These are phyloP conservation scores for Populus hybrid DNA, from an alignment of 441 rosid genomes.

Conservation along the genomic window DNA sequence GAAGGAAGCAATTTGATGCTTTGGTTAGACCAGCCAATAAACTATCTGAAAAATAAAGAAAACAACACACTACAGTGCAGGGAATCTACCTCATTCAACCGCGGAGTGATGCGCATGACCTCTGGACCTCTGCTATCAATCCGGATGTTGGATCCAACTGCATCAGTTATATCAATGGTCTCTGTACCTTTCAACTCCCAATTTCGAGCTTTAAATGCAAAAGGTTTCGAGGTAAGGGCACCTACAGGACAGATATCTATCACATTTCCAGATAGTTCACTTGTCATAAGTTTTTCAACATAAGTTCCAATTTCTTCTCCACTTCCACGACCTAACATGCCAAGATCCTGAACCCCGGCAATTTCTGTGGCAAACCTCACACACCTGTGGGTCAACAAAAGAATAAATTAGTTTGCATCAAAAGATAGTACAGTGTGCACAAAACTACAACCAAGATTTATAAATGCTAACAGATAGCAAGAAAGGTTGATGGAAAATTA, in stretches of 20 bases:
- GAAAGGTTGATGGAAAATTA: neutral
- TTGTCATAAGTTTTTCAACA: constrained; percentile 95
- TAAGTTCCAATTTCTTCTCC: constrained; percentile 99
- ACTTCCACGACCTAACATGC: constrained; percentile 96
- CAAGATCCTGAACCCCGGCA: constrained; percentile 98
- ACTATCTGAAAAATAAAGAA: neutral
- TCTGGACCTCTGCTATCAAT: constrained; percentile 98
- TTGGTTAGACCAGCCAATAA: constrained; percentile 4
- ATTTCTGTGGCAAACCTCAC: constrained; percentile 95
- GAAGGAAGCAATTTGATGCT: neutral
- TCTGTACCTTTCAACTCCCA: constrained; percentile 99
- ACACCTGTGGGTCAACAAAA: constrained; percentile 54
- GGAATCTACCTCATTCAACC: constrained; percentile 77
- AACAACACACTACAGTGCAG: neutral
- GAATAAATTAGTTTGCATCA: neutral
- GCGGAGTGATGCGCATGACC: constrained; percentile 86
- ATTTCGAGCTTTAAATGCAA: constrained; percentile 96
- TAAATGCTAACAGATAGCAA: neutral
- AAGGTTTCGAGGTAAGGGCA: constrained; percentile 95
- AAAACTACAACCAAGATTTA: neutral
- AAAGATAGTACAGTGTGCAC: neutral
- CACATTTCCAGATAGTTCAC: constrained; percentile 98
- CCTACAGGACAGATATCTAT: constrained; percentile 99
- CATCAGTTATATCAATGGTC: constrained; percentile 90
- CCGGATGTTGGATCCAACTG: constrained; percentile 92